phyloP scores from a whole-genome alignment of 441 rosid species.

The Erysimum cheiri region DNA sequence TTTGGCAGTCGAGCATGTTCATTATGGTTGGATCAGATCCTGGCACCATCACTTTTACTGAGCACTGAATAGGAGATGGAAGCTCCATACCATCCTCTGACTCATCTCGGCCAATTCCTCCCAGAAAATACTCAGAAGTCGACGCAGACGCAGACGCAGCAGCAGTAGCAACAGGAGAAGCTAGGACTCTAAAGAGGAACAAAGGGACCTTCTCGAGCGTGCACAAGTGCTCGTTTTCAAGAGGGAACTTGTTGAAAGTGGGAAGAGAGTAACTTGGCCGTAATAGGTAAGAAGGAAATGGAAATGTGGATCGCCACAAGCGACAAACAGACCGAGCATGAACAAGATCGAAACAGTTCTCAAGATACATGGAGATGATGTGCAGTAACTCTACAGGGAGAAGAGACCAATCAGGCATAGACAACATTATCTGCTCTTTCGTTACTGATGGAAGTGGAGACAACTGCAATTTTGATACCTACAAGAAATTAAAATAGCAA shows the following conservation, averaged over 20 bases:
- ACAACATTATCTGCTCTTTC: neutral
- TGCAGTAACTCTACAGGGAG: slow-evolving; percentile 4
- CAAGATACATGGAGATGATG: neutral
- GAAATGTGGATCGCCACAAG: neutral
- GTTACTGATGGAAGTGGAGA: neutral
- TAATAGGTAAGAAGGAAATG: neutral
- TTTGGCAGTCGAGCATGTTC: neutral
- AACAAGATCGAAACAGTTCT: slow-evolving; percentile 1
- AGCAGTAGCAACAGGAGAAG: neutral
- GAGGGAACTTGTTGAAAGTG: neutral
- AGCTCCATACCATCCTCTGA: neutral
- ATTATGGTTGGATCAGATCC: neutral
- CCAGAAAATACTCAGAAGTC: neutral
- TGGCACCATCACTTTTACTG: slow-evolving; percentile 17
- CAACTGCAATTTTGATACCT: neutral
- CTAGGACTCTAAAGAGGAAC: slow-evolving; percentile 12
- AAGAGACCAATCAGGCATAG: neutral
- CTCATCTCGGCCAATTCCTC: neutral
- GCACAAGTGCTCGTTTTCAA: neutral
- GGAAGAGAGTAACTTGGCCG: slow-evolving; percentile 15
- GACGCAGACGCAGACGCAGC: no score
- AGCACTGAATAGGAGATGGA: slow-evolving; percentile 8
- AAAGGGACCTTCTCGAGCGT: slow-evolving; percentile 9
- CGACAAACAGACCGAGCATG: slow-evolving; percentile 11
- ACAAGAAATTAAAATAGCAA: neutral